Percentiles rank a stretch among this genome's conserved stretches.
Evolutionary conservation across 1,284 basidiomycete species (phyloP).

Genomic region (Entoloma clypeatum): DNA sequence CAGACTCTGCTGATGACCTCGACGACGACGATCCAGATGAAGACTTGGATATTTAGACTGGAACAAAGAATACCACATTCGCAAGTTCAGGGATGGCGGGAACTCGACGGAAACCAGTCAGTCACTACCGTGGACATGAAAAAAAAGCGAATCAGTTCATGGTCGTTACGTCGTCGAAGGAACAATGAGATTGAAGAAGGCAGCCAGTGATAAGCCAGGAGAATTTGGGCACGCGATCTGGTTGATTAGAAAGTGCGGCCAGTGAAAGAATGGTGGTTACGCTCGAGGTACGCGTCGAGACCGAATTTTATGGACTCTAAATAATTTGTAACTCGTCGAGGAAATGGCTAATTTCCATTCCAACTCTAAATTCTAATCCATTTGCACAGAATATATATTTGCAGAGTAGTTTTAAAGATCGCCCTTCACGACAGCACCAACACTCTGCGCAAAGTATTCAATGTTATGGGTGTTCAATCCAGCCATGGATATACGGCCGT

Average conservation of each 20-base stretch:
- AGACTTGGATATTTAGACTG: slow-evolving; percentile 77
- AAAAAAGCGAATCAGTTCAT: too few relatives aligned
- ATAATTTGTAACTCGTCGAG: too few relatives aligned
- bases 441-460: slow-evolving; percentile 85
- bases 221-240: slow-evolving; percentile 4
- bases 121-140: neutral
- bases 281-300: neutral
- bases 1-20: slow-evolving; percentile 84
- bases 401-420: slow-evolving; percentile 46
- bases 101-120: neutral
- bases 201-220: slow-evolving; percentile 30
- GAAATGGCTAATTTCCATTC: too few relatives aligned
- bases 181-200: slow-evolving; percentile 25
- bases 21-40: slow-evolving; percentile 91
- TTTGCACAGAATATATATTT: slow-evolving; percentile 5
- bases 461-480: slow-evolving; percentile 90
- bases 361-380: too few relatives aligned
- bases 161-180: too few relatives aligned
- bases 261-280: slow-evolving; percentile 2
- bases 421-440: slow-evolving; percentile 81
- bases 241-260: slow-evolving; percentile 16
- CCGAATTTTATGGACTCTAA: neutral
- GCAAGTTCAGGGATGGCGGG: neutral
- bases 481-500: slow-evolving; percentile 95
- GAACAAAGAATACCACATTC: neutral